Evolutionary conservation across 768 basidiomycete species (phyloP).

Genomic region (Russula olivacea): DNA sequence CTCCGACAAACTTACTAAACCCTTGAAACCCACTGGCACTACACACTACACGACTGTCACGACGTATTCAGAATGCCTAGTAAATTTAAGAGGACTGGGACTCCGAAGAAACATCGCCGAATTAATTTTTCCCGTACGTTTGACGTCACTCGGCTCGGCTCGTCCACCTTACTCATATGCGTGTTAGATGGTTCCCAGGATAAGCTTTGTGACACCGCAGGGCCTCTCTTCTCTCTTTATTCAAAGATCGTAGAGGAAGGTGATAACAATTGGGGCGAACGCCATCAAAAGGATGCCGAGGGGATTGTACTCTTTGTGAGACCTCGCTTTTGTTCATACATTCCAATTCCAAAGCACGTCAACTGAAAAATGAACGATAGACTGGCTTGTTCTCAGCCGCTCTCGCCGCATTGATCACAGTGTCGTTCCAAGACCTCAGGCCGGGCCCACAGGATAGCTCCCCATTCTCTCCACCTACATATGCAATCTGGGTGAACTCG

Average conservation of each 20-base stretch:
- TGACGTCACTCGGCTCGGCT: background rate
- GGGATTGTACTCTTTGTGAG: slow-evolving; percentile 1
- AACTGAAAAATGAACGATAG: background rate
- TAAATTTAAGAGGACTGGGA: no score
- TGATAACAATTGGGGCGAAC: background rate
- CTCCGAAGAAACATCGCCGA: background rate
- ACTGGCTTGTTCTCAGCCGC: background rate
- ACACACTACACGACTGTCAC: no score
- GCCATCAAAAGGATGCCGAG: background rate
- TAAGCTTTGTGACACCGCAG: background rate
- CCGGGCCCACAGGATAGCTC: background rate
- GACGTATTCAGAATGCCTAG: background rate
- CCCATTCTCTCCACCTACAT: background rate
- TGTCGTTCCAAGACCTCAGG: background rate
- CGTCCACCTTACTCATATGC: background rate
- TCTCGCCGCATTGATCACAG: background rate
- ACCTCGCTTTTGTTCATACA: background rate
- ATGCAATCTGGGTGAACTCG: background rate
- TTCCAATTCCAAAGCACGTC: background rate
- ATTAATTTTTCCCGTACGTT: background rate
- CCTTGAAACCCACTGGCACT: no score
- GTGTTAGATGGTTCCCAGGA: background rate
- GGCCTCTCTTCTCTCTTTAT: slow-evolving; percentile 1
- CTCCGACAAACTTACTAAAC: no score
- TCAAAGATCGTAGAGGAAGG: background rate